Conservation (phyloP, 2,329 filamentous ascomycete species). For the Beauveria sp. region DNA sequence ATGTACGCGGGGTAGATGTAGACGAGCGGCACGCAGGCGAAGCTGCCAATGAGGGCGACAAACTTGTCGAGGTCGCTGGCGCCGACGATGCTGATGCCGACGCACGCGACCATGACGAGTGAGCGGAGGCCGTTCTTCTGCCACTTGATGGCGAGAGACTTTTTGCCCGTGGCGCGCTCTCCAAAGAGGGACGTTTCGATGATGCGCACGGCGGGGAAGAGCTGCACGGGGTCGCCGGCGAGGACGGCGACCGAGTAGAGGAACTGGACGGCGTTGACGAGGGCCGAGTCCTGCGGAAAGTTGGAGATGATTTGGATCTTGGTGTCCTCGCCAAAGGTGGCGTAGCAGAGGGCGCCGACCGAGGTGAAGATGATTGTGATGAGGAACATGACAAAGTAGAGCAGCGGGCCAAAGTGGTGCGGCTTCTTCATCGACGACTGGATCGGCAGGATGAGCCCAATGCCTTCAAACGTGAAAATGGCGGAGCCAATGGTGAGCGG, state of each 20-base stretch:
- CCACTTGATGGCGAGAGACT: constrained; percentile 60
- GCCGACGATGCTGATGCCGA: constrained; percentile 53
- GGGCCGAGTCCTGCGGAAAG: constrained; percentile 59
- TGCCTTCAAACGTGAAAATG: constrained; percentile 74
- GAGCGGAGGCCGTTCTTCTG: constrained; percentile 64
- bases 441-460: constrained; percentile 68
- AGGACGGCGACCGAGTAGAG: constrained; percentile 66
- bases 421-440: constrained; percentile 68
- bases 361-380: constrained; percentile 67
- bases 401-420: constrained; percentile 56
- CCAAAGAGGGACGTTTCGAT: constrained; percentile 62
- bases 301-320: constrained; percentile 71
- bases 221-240: constrained; percentile 65
- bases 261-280: constrained; percentile 72
- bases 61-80: constrained; percentile 67
- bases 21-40: constrained; percentile 67
- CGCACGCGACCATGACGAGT: constrained; percentile 48
- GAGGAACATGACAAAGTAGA: constrained; percentile 63
- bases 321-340: constrained; percentile 61
- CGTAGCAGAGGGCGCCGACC: constrained; percentile 66
- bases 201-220: constrained; percentile 67
- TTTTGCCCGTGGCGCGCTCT: constrained; percentile 57
- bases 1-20: constrained; percentile 69
- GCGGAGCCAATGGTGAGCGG: constrained; percentile 65
- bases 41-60: constrained; percentile 64